Base-by-base conservation (phyloP, 2,329 filamentous ascomycete genomes). In the Tympanopsis confertula region DNA sequence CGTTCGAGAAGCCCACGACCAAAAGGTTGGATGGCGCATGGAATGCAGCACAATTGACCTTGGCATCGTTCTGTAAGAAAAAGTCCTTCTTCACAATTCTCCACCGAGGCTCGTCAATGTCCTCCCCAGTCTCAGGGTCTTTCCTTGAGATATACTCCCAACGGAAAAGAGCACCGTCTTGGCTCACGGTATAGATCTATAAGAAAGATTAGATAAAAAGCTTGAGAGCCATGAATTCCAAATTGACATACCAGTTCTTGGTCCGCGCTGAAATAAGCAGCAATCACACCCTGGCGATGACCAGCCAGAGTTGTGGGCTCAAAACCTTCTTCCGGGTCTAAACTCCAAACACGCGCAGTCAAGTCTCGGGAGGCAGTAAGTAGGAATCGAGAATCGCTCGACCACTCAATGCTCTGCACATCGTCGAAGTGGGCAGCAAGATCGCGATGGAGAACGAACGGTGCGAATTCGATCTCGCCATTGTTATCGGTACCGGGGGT, bases 1-100 rank as follows among this genome's bases (percentile, higher is more conserved):
- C 91, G 50, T 93, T 93, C 3, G 88, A 94, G 56, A 98, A 96
- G 5, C 91, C 91, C 13, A 86, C 86, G 1, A 98, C 88, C n/a
- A 98, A 65, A n/a, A 98, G 68, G 55, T 89, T 91, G 1, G 87
- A 85, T 26, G 79, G 69, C 0, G 88, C 66, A 48, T 98, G 91
- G 56, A 87, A 98, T 19, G 82, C 76, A n/a, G 88, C 86, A 50
- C 89, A 96, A 47, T 83, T 85, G 28, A 96, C 74, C 48, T 86
- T 82, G 2, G 89, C 82, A 43, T 82, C 82, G 47, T 83, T 83
- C 54, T 95, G 91, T 77, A 91, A 82, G 60, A 96, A 96, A 58
- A 87, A 98, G 57, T 96, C 79, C 45, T 82, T 77, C 52, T 91
- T 75, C n/a, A 82, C 80, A 41, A 96, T 94, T 43, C 88, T 78